Evolutionary conservation across 1,139 yeast genomes (phyloP).

Genomic region (Debaryomycetaceae sp.): DNA sequence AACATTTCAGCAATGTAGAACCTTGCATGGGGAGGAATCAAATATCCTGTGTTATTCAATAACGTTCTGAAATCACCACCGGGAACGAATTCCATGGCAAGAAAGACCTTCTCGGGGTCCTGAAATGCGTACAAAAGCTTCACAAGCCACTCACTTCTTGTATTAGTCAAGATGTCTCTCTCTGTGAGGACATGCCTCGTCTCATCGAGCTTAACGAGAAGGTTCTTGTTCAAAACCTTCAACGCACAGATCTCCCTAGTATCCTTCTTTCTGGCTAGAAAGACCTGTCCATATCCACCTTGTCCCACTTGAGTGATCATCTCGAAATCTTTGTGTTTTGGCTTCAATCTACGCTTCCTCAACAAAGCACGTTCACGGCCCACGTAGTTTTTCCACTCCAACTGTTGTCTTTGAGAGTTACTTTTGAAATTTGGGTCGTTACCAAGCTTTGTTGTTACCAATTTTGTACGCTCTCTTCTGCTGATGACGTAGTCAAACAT

Average conservation of each 20-base stretch:
- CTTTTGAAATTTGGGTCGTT: conserved; percentile 37
- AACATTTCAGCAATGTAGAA: conserved; percentile 97
- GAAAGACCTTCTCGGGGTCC: conserved; percentile 81
- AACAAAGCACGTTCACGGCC: conserved; percentile 83
- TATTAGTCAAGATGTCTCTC: conserved; percentile 91
- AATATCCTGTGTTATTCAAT: conserved; percentile 85
- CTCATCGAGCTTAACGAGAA: conserved; percentile 86
- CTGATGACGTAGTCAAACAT: conserved; percentile 89
- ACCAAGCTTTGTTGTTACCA: conserved; percentile 58
- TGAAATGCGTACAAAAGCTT: conserved; percentile 93
- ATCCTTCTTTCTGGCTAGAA: conserved; percentile 88
- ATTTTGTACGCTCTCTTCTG: conserved; percentile 72
- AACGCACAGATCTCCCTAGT: conserved; percentile 95
- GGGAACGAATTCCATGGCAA: conserved; percentile 99
- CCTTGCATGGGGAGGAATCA: conserved; percentile 93
- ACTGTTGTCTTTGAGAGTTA: conserved; percentile 47
- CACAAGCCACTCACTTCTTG: conserved; percentile 95
- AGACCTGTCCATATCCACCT: conserved; percentile 99
- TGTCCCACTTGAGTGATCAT: conserved; percentile 98
- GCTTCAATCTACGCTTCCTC: conserved; percentile 85
- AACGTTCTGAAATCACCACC: conserved; percentile 98
- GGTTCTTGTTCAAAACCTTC: conserved; percentile 83
- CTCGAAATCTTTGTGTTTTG: conserved; percentile 92
- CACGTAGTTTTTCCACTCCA: conserved; percentile 77
- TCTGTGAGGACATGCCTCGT: conserved; percentile 95